Evolutionary conservation across 768 basidiomycete genomes (phyloP).

Genomic region (Termitomyces sp.): DNA sequence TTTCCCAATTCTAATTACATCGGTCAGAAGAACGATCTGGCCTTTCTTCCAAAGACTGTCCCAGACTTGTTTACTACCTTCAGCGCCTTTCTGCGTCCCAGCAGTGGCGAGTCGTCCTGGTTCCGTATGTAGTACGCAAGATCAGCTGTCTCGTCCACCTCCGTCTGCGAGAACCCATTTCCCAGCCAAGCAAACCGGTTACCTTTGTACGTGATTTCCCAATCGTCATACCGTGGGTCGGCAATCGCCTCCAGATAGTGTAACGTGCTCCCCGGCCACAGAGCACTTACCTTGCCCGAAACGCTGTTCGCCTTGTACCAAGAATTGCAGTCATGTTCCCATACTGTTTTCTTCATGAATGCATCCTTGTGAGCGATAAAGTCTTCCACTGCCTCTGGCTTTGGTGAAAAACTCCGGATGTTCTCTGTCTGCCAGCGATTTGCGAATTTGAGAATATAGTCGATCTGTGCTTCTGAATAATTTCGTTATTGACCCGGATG

Average conservation of each 20-base stretch:
- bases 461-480: slow-evolving; percentile 24
- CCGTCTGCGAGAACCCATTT: slow-evolving; percentile 29
- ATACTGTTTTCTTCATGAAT: slow-evolving; percentile 30
- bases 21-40: background rate
- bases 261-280: slow-evolving; percentile 31
- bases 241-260: slow-evolving; percentile 29
- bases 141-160: slow-evolving; percentile 25
- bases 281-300: slow-evolving; percentile 24
- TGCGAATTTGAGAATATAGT: slow-evolving; percentile 28
- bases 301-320: slow-evolving; percentile 28
- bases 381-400: slow-evolving; percentile 27
- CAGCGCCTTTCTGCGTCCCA: slow-evolving; percentile 10
- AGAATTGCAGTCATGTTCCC: slow-evolving; percentile 24
- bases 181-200: slow-evolving; percentile 31
- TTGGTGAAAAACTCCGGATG: slow-evolving; percentile 29
- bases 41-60: background rate
- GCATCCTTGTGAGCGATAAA: slow-evolving; percentile 25
- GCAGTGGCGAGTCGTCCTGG: slow-evolving; percentile 7
- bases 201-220: slow-evolving; percentile 27
- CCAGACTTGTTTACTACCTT: slow-evolving; percentile 8
- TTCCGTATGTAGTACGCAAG: slow-evolving; percentile 26
- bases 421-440: slow-evolving; percentile 31
- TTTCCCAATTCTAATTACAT: background rate
- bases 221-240: slow-evolving; percentile 29
- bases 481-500: slow-evolving; percentile 2